Percentiles rank a stretch among this genome's conserved stretches.
phyloP scores from a whole-genome alignment of 225 moss, liverwort and hornwort species.

The Sphagnum tenellum region DNA sequence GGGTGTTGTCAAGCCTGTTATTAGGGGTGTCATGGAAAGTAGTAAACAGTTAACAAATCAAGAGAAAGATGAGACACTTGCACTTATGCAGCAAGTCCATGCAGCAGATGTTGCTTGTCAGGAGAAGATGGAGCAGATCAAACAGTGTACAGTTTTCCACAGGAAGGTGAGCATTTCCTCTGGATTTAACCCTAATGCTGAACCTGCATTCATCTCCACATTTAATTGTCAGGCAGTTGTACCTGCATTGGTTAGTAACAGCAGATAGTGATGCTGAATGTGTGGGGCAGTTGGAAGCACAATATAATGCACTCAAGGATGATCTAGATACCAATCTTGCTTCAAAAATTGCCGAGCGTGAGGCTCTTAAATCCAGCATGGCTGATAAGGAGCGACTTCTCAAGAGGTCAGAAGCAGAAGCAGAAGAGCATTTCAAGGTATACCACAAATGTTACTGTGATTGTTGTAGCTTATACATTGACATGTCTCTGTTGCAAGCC shows the following conservation, averaged over 20 bases:
- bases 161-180: slow-evolving; percentile 29
- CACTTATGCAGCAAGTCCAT: slow-evolving; percentile 40
- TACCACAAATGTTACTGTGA: neutral
- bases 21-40: slow-evolving; percentile 56
- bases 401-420: slow-evolving; percentile 44
- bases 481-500: neutral
- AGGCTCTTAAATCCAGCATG: slow-evolving; percentile 62
- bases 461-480: neutral
- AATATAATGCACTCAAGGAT: slow-evolving; percentile 51
- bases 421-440: slow-evolving; percentile 47
- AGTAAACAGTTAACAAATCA: slow-evolving; percentile 44
- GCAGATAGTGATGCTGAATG: slow-evolving; percentile 1
- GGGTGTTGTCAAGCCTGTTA: slow-evolving; percentile 53
- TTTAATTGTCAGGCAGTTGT: neutral
- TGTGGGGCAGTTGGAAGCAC: slow-evolving; percentile 44
- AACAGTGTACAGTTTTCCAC: slow-evolving; percentile 20
- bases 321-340: slow-evolving; percentile 31
- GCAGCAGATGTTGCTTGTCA: slow-evolving; percentile 43
- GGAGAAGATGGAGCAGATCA: slow-evolving; percentile 54
- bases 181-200: neutral
- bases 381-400: slow-evolving; percentile 52
- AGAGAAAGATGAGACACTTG: slow-evolving; percentile 48
- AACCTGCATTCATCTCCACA: neutral
- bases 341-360: slow-evolving; percentile 31
- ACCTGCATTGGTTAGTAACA: neutral